phyloP scores from a whole-genome alignment of 1,139 yeast species.

The Hansenula lynferdii region DNA sequence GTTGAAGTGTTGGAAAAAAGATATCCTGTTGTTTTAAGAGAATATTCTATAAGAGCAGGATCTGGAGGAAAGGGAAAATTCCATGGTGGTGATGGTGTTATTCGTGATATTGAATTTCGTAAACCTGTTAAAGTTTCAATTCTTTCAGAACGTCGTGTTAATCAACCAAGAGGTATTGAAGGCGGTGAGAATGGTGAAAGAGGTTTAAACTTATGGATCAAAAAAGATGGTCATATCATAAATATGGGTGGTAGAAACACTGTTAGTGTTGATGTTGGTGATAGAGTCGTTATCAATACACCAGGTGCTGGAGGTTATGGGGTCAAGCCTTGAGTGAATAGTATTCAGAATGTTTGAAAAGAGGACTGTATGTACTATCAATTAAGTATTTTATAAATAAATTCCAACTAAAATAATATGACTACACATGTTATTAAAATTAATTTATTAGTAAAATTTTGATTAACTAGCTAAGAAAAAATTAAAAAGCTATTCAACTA shows the following conservation, averaged over 20 bases:
- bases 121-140: slow-evolving; percentile 53
- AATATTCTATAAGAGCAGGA: slow-evolving; percentile 45
- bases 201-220: slow-evolving; percentile 59
- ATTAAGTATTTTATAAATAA: no score
- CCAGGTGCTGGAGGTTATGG: slow-evolving; percentile 59
- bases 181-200: slow-evolving; percentile 58
- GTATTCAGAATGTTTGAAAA: background rate
- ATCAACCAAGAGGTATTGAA: slow-evolving; percentile 54
- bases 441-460: no score
- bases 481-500: no score
- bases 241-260: slow-evolving; percentile 43
- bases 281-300: slow-evolving; percentile 46
- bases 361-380: no score
- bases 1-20: slow-evolving; percentile 64
- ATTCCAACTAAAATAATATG: no score
- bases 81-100: slow-evolving; percentile 59
- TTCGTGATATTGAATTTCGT: slow-evolving; percentile 58
- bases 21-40: slow-evolving; percentile 56
- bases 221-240: slow-evolving; percentile 25
- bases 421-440: no score
- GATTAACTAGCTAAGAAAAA: no score
- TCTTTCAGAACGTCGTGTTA: slow-evolving; percentile 54
- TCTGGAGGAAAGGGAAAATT: slow-evolving; percentile 57
- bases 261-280: slow-evolving; percentile 46
- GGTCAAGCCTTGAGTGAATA: background rate